Evolutionary conservation across 345 rosid species (phyloP).

Genomic region (Salix viminalis): DNA sequence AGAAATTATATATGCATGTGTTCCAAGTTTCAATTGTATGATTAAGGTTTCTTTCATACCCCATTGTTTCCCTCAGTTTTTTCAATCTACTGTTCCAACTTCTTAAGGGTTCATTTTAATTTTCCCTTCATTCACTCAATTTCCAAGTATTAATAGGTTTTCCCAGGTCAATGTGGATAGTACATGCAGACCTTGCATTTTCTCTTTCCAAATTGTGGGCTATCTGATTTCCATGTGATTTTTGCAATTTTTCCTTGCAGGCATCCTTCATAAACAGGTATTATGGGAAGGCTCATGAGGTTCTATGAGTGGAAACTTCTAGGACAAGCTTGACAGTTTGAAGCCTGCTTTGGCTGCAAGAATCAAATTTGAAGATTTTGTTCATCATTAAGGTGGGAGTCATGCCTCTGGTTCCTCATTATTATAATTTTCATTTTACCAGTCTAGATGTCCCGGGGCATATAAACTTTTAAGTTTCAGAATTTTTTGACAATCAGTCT

Average conservation of each 20-base stretch:
- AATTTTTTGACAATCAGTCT: background rate
- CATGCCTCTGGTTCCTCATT: background rate
- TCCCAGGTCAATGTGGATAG: background rate
- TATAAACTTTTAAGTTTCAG: background rate
- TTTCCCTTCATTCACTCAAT: background rate
- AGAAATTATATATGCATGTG: too few species aligned
- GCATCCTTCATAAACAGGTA: constrained; percentile 78
- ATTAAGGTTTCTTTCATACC: too few species aligned
- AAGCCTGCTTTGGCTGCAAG: background rate
- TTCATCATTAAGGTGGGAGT: background rate
- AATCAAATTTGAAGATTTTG: background rate
- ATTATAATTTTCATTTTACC: background rate
- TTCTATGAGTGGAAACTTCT: constrained; percentile 36
- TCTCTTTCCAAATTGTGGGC: background rate
- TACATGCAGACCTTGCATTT: background rate
- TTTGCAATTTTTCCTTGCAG: constrained; percentile 40
- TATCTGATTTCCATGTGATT: background rate
- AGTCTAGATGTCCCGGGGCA: background rate
- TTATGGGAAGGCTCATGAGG: constrained; percentile 79
- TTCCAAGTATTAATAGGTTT: background rate
- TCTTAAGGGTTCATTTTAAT: background rate
- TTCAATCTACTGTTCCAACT: background rate
- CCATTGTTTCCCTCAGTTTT: too few species aligned
- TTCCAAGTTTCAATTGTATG: too few species aligned
- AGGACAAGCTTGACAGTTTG: background rate